These are phyloP conservation scores for Candida mattraensis DNA, from an alignment of 805 yeast genomes.

Conservation along the genomic window DNA sequence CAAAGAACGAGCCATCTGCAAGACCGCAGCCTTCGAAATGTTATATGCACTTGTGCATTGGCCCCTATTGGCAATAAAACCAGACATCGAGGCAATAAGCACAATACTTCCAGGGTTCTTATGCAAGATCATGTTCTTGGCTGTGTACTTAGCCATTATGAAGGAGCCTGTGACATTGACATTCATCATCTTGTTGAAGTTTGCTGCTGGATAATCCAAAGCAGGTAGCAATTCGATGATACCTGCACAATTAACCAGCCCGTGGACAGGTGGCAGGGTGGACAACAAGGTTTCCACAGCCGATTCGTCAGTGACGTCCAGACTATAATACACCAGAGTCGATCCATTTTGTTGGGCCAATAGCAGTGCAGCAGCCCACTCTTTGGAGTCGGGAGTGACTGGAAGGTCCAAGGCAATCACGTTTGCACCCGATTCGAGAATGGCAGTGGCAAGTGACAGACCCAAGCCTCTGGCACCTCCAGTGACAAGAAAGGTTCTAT, in stretches of 20 bases:
- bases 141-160: constrained; percentile 21
- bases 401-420: constrained; percentile 14
- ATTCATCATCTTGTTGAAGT: constrained; percentile 13
- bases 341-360: constrained; percentile 14
- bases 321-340: constrained; percentile 9
- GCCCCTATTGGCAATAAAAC: constrained; percentile 51
- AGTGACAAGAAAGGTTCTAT: constrained; percentile 19
- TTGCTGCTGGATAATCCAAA: constrained; percentile 16
- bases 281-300: constrained; percentile 11
- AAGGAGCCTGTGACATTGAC: constrained; percentile 19
- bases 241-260: constrained; percentile 19
- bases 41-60: constrained; percentile 48
- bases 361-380: constrained; percentile 15
- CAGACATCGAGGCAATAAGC: constrained; percentile 54
- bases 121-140: constrained; percentile 11
- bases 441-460: constrained; percentile 11
- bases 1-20: constrained; percentile 44
- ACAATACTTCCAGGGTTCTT: constrained; percentile 43
- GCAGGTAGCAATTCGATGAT: constrained; percentile 19
- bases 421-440: constrained; percentile 19
- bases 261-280: constrained; percentile 13
- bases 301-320: constrained; percentile 18
- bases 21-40: constrained; percentile 48
- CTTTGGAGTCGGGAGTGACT: constrained; percentile 12
- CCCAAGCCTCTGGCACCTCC: constrained; percentile 22